phyloP scores from a whole-genome alignment of 257 asterid genomes.

The Datura wrightii region DNA sequence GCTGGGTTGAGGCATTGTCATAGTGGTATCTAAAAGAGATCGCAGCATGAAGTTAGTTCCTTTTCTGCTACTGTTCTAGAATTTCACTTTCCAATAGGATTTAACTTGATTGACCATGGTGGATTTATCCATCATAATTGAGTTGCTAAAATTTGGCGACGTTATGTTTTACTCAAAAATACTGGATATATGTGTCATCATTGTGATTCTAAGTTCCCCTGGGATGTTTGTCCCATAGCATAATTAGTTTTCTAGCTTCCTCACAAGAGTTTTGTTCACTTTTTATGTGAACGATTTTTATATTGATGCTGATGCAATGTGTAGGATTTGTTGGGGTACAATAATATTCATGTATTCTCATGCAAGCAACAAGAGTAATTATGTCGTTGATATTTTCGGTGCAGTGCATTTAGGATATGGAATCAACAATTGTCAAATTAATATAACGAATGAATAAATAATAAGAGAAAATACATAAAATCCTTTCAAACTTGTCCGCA shows the following conservation, averaged over 20 bases:
- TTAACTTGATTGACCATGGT: slow-evolving; percentile 7
- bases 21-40: not conserved
- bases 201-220: not conserved
- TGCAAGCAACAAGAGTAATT: not conserved
- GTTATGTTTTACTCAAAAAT: not conserved
- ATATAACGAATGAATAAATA: not conserved
- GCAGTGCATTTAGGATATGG: not conserved
- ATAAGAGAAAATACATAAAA: too few relatives aligned
- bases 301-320: slow-evolving; percentile 14
- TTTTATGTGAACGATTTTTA: not conserved
- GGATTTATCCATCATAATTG: not conserved
- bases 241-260: not conserved
- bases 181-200: not conserved
- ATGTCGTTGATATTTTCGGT: not conserved
- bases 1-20: slow-evolving; percentile 8
- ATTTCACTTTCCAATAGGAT: not conserved
- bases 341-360: not conserved
- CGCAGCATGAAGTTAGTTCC: not conserved
- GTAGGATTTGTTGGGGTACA: slow-evolving; percentile 9
- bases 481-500: too few relatives aligned
- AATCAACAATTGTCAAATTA: not conserved
- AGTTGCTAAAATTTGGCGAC: not conserved
- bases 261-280: not conserved
- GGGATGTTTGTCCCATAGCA: not conserved
- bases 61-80: slow-evolving; percentile 13